These are phyloP conservation scores for Planoprotostelium fungivorum DNA, from an alignment of 78 protist species.

Conservation along the genomic window DNA sequence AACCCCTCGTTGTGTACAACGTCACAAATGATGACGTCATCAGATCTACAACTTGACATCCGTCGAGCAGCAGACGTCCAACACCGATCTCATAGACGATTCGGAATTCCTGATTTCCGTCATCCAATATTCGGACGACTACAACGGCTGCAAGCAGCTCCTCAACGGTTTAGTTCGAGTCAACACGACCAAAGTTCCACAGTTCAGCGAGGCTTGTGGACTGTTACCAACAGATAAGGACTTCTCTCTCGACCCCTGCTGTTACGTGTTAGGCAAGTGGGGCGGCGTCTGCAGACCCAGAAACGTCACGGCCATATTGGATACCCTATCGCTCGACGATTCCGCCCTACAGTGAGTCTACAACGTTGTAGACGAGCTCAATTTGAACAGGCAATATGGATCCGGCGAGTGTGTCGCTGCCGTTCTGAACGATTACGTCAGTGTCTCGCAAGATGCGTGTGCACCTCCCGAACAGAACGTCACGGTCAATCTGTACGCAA, in stretches of 20 bases:
- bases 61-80: too few relatives aligned
- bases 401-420: neutral
- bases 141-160: too few relatives aligned
- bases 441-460: neutral
- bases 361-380: neutral
- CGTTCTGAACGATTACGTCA: neutral
- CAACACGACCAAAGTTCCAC: neutral
- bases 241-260: neutral
- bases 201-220: neutral
- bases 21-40: too few relatives aligned
- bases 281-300: neutral
- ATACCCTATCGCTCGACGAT: neutral
- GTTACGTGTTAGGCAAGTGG: neutral
- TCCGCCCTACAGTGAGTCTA: neutral
- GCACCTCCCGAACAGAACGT: neutral
- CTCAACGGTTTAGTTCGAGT: too few relatives aligned
- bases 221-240: neutral
- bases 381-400: neutral
- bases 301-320: neutral
- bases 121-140: too few relatives aligned
- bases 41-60: too few relatives aligned
- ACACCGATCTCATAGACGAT: too few relatives aligned
- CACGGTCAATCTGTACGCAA: neutral
- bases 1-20: too few relatives aligned
- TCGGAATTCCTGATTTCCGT: too few relatives aligned